Evolutionary conservation across 441 rosid species (phyloP).

Genomic region (Biscutella auriculata): DNA sequence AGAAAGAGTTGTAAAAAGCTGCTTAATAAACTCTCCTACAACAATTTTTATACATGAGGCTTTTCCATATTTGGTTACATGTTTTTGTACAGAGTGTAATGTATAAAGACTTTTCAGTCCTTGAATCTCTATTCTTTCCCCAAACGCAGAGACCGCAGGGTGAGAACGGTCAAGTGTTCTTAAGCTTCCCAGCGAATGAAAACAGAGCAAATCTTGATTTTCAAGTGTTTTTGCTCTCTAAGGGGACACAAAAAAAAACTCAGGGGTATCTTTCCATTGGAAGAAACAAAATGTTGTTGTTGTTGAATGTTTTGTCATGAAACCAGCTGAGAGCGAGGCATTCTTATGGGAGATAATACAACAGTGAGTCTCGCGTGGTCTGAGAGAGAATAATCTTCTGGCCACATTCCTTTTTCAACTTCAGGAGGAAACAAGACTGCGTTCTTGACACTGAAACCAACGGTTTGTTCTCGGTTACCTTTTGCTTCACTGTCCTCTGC

Average conservation of each 20-base stretch:
- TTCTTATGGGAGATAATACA: constrained; percentile 78
- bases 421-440: constrained; percentile 91
- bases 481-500: constrained; percentile 20
- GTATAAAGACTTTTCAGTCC: background rate
- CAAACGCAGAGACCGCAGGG: background rate
- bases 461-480: constrained; percentile 37
- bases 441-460: constrained; percentile 83
- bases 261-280: constrained; percentile 3
- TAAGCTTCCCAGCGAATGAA: background rate
- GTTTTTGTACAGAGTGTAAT: constrained; percentile 6
- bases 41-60: constrained; percentile 14
- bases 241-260: constrained; percentile 7
- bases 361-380: constrained; percentile 90
- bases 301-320: constrained; percentile 20
- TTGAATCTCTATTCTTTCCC: constrained; percentile 10
- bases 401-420: constrained; percentile 91
- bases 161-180: constrained; percentile 7
- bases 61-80: constrained; percentile 7
- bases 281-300: background rate
- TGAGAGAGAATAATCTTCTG: constrained; percentile 75
- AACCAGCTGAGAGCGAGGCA: constrained; percentile 54
- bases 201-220: background rate
- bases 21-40: constrained; percentile 14
- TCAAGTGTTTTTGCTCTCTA: background rate
- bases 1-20: constrained; percentile 3